Percentiles rank a stretch among this genome's conserved stretches.
Evolutionary conservation across 2,329 filamentous ascomycete genomes (phyloP).

Genomic region (Cercospora nicotianae): DNA sequence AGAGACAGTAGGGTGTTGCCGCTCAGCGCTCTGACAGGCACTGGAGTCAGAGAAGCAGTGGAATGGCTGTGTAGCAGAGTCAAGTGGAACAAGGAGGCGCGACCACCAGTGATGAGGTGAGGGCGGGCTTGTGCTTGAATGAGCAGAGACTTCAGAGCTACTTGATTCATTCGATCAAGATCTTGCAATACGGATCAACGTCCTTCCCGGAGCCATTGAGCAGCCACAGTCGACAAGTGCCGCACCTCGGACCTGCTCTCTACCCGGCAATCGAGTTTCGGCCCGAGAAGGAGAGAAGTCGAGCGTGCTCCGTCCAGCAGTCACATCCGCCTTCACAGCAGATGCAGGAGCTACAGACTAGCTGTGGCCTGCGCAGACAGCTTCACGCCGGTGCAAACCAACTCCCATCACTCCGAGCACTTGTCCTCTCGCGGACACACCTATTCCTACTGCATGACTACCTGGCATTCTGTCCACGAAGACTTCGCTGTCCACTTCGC

Average conservation of each 20-base stretch:
- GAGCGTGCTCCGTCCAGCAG: neutral
- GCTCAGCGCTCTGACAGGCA: constrained; percentile 80
- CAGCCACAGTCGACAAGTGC: neutral
- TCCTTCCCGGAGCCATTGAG: neutral
- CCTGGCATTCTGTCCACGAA: neutral
- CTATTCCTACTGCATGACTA: neutral
- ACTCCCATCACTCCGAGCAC: neutral
- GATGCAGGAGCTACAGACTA: neutral
- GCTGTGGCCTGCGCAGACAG: neutral
- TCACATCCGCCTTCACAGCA: neutral
- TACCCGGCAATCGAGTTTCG: neutral
- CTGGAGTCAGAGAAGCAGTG: constrained; percentile 89
- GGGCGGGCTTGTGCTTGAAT: neutral
- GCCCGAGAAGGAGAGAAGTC: neutral
- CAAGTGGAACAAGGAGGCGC: constrained; percentile 92
- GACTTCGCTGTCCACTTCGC: neutral
- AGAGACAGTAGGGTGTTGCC: constrained; percentile 89
- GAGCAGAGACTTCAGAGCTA: too few relatives aligned
- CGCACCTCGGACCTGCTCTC: neutral
- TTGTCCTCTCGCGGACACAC: neutral
- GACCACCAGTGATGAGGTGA: constrained; percentile 81
- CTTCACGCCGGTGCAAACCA: neutral
- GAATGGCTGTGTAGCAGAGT: constrained; percentile 92
- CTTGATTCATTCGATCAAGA: too few relatives aligned
- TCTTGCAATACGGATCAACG: neutral